Conservation (phyloP, 2,329 filamentous ascomycete species). For the Exophiala dermatitidis region DNA sequence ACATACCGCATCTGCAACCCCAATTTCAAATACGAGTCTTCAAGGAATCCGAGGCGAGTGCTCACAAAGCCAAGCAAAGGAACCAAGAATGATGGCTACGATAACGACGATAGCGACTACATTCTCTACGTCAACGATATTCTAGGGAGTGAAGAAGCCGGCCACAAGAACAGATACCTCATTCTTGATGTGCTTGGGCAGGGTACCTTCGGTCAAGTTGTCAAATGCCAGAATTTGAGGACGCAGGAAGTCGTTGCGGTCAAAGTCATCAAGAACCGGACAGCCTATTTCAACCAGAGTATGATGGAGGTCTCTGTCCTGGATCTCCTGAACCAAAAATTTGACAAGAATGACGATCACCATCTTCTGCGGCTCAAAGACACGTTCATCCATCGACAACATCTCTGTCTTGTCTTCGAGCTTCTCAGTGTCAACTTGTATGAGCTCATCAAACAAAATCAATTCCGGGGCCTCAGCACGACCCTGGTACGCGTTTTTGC, state of each 20-base stretch:
- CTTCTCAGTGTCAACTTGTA: constrained; percentile 95
- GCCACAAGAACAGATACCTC: constrained; percentile 97
- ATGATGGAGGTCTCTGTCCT: constrained; percentile 99
- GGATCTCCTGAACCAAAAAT: constrained; percentile 94
- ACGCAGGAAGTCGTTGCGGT: constrained; percentile 98
- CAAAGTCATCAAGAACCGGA: constrained; percentile 98
- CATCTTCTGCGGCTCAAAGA: constrained; percentile 91
- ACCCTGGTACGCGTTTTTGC: constrained; percentile 96
- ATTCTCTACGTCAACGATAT: constrained; percentile 99
- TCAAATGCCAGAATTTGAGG: constrained; percentile 97
- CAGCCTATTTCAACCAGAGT: constrained; percentile 98
- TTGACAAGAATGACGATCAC: constrained; percentile 98
- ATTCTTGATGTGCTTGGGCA: constrained; percentile 96
- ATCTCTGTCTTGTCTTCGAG: constrained; percentile 94
- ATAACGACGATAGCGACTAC: constrained; percentile 98
- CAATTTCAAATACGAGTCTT: constrained; percentile 97
- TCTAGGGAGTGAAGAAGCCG: constrained; percentile 91
- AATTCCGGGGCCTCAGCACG: constrained; percentile 94
- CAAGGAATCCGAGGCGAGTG: constrained; percentile 87
- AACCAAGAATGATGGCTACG: constrained; percentile 95
- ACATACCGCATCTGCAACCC: constrained; percentile 99
- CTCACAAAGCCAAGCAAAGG: constrained; percentile 98
- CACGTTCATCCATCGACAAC: constrained; percentile 95
- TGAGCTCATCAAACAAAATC: constrained; percentile 98
- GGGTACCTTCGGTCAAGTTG: constrained; percentile 95